Base-by-base conservation (phyloP, 768 basidiomycete species). In the Termitomyces bulborhizus region DNA sequence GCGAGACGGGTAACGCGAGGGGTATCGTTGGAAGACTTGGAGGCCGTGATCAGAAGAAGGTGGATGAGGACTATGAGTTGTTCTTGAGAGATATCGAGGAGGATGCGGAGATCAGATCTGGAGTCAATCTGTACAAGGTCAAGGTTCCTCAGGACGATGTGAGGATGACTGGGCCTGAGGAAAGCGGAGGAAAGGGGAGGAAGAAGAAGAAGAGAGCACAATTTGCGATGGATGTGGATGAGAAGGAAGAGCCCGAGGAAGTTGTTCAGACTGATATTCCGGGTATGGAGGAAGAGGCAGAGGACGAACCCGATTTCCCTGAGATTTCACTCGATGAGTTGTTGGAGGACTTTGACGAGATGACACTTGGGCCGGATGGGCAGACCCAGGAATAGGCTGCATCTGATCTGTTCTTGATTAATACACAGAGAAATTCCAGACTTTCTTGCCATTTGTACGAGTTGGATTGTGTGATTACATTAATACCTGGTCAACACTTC, bases 61-160 rank as follows among this genome's bases (percentile, higher is more conserved):
- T 98, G 55, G 94, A 98, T 62, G 86, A 92, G 67, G 96, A 99
- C 67, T 99, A 98, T 71, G 97, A 98, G 75, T 60, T 91, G 49
- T 99, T 99, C 83, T 73, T 98, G 70, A 81, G 89, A 45, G 94
- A 97, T 59, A 71, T 98, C 47, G 94, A 97, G 70, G 96, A 98
- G 69, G 95, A 98, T 71, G 86, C 86, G 21, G 95, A 98, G 75
- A 74, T 98, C 75, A 82, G 96, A 39, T 78, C 79, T 5, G 83
- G 83, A 8, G 86, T 98, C 62, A 95, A 97, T 70, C 65, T 98
- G 53, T 98, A 96, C 77, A 90, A 86, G 72, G 74, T 81, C 2
- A 59, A 66, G 49, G 26, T 5, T 27, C 11, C 36, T 3, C 26
- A 39, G 16, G 49, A 15, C 11, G 78, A 83, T 54, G 78, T 77